Conservation (phyloP, 2,329 filamentous ascomycete genomes). For the Coleophoma crateriformis region DNA sequence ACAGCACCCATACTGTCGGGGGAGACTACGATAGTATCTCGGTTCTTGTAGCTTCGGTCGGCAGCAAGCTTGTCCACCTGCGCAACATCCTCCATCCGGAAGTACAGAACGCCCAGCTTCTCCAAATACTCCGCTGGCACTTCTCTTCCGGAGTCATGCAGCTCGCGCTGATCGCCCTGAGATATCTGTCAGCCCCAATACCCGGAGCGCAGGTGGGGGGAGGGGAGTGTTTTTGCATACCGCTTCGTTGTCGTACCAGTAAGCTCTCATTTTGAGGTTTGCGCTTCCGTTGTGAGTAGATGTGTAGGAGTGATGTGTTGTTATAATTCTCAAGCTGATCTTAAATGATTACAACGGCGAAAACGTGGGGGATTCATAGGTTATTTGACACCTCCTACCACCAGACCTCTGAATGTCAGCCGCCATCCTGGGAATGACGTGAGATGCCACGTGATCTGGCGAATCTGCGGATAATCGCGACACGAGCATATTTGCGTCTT, state of each 20-base stretch:
- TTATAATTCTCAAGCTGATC: no score
- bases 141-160: slow-evolving; percentile 76
- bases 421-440: no score
- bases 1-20: slow-evolving; percentile 76
- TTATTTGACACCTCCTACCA: no score
- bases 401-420: no score
- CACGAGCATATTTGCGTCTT: no score
- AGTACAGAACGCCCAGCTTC: slow-evolving; percentile 76
- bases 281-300: slow-evolving; percentile 1
- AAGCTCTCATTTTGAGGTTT: slow-evolving; percentile 54
- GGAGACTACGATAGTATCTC: slow-evolving; percentile 87
- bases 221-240: slow-evolving; percentile 32
- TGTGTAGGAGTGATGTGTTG: not conserved
- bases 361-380: no score
- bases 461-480: no score
- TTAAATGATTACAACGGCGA: no score
- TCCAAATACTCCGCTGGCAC: slow-evolving; percentile 62
- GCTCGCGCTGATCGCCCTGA: slow-evolving; percentile 87
- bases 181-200: slow-evolving; percentile 6
- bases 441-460: no score
- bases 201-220: not conserved
- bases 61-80: slow-evolving; percentile 70
- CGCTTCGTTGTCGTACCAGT: slow-evolving; percentile 63
- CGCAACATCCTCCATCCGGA: slow-evolving; percentile 55
- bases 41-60: slow-evolving; percentile 83